Percentiles rank a stretch among this genome's conserved stretches.
Conservation (phyloP, 1,284 basidiomycete genomes). For the Ceraceosorus guamensis region DNA sequence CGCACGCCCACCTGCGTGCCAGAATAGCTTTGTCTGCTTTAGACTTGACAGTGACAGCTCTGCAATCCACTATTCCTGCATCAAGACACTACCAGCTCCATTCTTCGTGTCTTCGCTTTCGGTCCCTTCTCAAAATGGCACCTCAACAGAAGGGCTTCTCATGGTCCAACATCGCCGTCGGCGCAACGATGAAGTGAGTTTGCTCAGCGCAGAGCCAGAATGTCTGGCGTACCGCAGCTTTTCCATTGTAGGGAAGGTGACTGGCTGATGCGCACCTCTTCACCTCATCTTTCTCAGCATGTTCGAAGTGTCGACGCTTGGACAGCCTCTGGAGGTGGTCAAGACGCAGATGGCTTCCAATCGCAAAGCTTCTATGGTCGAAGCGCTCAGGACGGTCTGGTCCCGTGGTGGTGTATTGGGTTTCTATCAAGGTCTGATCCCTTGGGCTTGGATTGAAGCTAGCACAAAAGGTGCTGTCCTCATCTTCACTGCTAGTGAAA, state of each 20-base stretch:
- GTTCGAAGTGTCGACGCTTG: conserved; percentile 90
- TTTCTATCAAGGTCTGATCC: conserved; percentile 97
- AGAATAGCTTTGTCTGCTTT: too few relatives aligned
- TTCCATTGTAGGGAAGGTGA: too few relatives aligned
- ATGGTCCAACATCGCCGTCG: conserved; percentile 99
- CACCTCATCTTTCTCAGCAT: conserved; percentile 51
- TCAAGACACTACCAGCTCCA: neutral
- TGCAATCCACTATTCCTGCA: too few relatives aligned
- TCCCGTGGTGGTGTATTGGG: conserved; percentile 79
- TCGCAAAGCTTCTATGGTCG: conserved; percentile 71
- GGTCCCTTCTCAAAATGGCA: conserved; percentile 49
- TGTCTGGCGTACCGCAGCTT: too few relatives aligned
- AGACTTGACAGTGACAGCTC: too few relatives aligned
- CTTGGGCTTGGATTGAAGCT: conserved; percentile 99
- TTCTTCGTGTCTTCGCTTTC: neutral
- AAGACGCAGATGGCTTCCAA: conserved; percentile 63
- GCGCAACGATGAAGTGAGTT: conserved; percentile 53
- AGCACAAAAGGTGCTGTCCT: conserved; percentile 97
- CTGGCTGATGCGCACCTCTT: conserved; percentile 3
- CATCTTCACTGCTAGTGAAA: conserved; percentile 89
- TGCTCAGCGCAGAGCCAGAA: neutral
- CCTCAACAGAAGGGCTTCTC: conserved; percentile 70
- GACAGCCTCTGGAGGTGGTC: conserved; percentile 94
- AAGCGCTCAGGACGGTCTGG: conserved; percentile 81
- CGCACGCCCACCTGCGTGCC: too few relatives aligned